Evolutionary conservation across 352 stramenopile species (phyloP).

Genomic region (Saprolegnia parasitica): DNA sequence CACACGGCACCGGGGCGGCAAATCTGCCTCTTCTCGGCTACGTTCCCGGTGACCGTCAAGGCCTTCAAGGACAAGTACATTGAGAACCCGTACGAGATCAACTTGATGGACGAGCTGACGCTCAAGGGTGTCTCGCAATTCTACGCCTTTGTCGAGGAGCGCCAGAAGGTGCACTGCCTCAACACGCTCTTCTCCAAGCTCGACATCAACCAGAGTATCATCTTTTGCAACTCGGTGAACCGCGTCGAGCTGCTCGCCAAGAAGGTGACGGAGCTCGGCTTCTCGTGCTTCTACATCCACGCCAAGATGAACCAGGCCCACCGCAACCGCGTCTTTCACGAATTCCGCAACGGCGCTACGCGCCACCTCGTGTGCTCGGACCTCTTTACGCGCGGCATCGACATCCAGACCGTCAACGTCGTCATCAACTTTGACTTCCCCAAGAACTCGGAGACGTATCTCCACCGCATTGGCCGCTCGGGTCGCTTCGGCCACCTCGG

Average conservation of each 20-base stretch:
- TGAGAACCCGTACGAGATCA: constrained; percentile 98
- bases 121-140: constrained; percentile 99
- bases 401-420: constrained; percentile 99
- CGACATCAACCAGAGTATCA: constrained; percentile 99
- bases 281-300: constrained; percentile 99
- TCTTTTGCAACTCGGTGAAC: constrained; percentile 99
- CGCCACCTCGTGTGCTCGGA: constrained; percentile 98
- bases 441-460: constrained; percentile 99
- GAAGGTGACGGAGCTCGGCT: constrained; percentile 99
- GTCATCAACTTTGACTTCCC: constrained; percentile 99
- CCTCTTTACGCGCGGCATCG: constrained; percentile 98
- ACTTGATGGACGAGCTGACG: constrained; percentile 99
- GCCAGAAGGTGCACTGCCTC: constrained; percentile 99
- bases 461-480: constrained; percentile 98
- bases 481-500: constrained; percentile 98
- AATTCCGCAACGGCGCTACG: constrained; percentile 98
- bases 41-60: constrained; percentile 99
- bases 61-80: constrained; percentile 98
- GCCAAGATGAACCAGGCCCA: constrained; percentile 99
- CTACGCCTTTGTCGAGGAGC: constrained; percentile 99
- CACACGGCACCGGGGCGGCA: constrained; percentile 91
- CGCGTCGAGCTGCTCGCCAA: constrained; percentile 98
- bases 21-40: constrained; percentile 99
- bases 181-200: constrained; percentile 99
- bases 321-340: constrained; percentile 99